Percentiles rank a stretch among this genome's conserved stretches.
Evolutionary conservation across 768 basidiomycete species (phyloP).

Genomic region (Leucogyrophana mollusca): DNA sequence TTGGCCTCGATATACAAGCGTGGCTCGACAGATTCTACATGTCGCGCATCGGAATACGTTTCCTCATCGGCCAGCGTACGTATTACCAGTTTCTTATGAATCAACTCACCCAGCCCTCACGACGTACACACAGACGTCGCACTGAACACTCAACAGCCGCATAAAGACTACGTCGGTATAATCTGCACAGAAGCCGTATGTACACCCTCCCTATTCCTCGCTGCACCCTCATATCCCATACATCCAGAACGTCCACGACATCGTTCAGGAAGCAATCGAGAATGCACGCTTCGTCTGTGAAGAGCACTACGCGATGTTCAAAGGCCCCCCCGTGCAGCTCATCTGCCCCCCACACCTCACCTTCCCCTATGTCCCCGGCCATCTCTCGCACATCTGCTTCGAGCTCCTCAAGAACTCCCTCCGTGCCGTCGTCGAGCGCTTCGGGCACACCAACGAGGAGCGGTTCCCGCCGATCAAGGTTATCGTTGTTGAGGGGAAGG

Average conservation of each 20-base stretch:
- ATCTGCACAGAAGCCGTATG: conserved; percentile 90
- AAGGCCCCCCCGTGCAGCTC: conserved; percentile 92
- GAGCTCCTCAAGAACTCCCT: conserved; percentile 98
- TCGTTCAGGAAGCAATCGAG: conserved; percentile 97
- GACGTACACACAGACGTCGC: conserved; percentile 69
- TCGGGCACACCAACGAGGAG: conserved; percentile 78
- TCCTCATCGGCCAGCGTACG: conserved; percentile 94
- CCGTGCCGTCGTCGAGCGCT: conserved; percentile 92
- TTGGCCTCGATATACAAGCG: conserved; percentile 86
- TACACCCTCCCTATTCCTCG: conserved; percentile 11
- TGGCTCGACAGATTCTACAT: conserved; percentile 98
- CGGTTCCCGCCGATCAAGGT: conserved; percentile 82
- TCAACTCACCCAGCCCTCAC: conserved; percentile 5
- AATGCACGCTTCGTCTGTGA: conserved; percentile 95
- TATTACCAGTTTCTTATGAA: conserved; percentile 9
- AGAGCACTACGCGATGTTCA: conserved; percentile 95
- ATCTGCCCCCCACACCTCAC: conserved; percentile 85
- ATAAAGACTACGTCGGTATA: conserved; percentile 93
- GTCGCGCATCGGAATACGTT: conserved; percentile 93
- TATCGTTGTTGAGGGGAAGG: conserved; percentile 94
- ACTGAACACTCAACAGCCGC: conserved; percentile 86
- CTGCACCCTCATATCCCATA: conserved; percentile 3
- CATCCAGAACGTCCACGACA: conserved; percentile 86
- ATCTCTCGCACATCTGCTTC: conserved; percentile 95
- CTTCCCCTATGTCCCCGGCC: conserved; percentile 95